These are phyloP conservation scores for Fusarium austroafricanum DNA, from an alignment of 2,329 filamentous ascomycete species.

Conservation along the genomic window DNA sequence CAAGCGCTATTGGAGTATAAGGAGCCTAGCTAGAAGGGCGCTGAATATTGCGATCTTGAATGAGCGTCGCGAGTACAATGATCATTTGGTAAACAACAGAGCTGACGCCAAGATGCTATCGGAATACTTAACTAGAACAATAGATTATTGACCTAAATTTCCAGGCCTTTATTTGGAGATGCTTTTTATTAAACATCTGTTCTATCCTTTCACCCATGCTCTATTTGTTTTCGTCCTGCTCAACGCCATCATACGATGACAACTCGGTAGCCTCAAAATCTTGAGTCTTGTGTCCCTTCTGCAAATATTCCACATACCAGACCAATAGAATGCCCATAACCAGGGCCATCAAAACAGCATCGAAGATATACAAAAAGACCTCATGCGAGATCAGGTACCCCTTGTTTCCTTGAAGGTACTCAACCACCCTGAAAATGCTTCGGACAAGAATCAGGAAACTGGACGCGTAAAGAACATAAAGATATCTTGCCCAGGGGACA, in stretches of 20 bases:
- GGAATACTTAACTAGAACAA: too few species aligned
- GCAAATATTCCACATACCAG: constrained; percentile 15
- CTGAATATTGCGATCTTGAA: too few species aligned
- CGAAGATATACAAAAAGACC: constrained; percentile 9
- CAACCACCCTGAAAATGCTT: constrained; percentile 15
- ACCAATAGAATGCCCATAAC: constrained; percentile 6
- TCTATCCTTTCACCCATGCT: too few species aligned
- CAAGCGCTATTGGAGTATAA: not conserved
- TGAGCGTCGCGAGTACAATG: too few species aligned
- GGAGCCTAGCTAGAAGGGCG: too few species aligned
- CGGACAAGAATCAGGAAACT: constrained; percentile 14
- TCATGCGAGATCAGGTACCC: constrained; percentile 18
- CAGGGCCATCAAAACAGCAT: constrained; percentile 11
- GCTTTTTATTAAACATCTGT: too few species aligned
- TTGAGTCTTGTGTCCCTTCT: not conserved
- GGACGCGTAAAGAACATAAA: constrained; percentile 14
- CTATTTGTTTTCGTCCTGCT: not conserved
- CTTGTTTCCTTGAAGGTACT: constrained; percentile 3
- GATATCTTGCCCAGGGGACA: constrained; percentile 1
- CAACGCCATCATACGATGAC: not conserved
- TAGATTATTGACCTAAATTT: too few species aligned
- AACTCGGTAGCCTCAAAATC: not conserved
- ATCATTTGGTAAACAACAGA: too few species aligned
- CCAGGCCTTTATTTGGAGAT: too few species aligned
- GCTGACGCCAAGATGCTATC: too few species aligned